Evolutionary conservation across 2,329 filamentous ascomycete species (phyloP).

Genomic region (Penicillium sp.): DNA sequence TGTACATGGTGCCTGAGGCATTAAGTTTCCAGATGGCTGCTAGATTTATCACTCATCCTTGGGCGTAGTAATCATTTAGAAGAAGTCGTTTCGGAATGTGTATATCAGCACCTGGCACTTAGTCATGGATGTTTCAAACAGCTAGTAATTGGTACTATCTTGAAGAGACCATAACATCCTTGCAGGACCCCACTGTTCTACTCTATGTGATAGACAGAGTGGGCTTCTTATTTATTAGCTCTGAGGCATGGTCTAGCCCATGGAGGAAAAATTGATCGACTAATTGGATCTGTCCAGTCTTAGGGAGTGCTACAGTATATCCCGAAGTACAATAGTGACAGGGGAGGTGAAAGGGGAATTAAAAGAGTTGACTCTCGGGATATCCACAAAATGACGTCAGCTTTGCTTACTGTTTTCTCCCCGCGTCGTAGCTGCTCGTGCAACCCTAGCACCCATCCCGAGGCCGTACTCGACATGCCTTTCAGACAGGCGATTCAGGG

Average conservation of each 20-base stretch:
- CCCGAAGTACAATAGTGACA: conserved; percentile 1
- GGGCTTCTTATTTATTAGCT: not conserved
- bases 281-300: conserved; percentile 1
- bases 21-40: not conserved
- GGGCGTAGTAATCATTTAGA: not conserved
- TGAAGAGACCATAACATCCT: not conserved
- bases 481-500: conserved; percentile 24
- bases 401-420: conserved; percentile 11
- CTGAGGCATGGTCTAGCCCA: conserved; percentile 1
- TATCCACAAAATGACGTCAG: conserved; percentile 20
- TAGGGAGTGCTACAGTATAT: not conserved
- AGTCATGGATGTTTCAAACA: no score
- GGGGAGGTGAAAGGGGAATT: not conserved
- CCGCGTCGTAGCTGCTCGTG: conserved; percentile 4
- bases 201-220: not conserved
- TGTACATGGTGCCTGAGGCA: conserved; percentile 10
- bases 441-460: conserved; percentile 13
- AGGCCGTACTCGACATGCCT: conserved; percentile 21
- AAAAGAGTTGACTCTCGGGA: not conserved
- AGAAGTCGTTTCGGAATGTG: not conserved
- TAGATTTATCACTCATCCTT: conserved; percentile 1
- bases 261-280: conserved; percentile 1
- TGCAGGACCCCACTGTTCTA: not conserved
- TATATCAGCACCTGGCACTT: not conserved
- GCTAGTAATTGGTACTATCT: not conserved